These are phyloP conservation scores for Puya raimondii DNA, from an alignment of 176 grass and related monocot species.

Conservation along the genomic window DNA sequence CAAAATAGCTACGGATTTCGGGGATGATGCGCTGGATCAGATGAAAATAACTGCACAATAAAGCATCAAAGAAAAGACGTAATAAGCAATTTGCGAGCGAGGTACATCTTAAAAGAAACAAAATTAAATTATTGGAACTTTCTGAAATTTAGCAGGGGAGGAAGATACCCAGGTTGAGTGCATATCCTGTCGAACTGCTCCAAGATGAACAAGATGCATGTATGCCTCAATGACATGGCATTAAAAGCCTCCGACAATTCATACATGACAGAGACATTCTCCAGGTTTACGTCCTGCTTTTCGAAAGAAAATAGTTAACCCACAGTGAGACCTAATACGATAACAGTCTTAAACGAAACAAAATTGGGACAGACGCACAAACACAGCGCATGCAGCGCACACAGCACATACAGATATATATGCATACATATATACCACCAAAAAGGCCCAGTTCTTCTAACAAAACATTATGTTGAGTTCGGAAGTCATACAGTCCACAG, in stretches of 20 bases:
- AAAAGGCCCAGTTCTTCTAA: too few species aligned
- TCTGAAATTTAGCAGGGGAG: neutral
- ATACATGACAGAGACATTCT: slow-evolving; percentile 87
- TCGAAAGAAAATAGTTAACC: slow-evolving; percentile 15
- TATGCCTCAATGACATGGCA: slow-evolving; percentile 93
- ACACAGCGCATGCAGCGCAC: too few species aligned
- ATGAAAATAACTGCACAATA: slow-evolving; percentile 44
- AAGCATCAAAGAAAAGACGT: slow-evolving; percentile 4
- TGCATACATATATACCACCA: too few species aligned
- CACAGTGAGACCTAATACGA: slow-evolving; percentile 20
- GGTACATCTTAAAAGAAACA: neutral
- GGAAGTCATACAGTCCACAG: too few species aligned
- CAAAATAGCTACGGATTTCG: slow-evolving; percentile 72
- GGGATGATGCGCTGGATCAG: slow-evolving; percentile 84
- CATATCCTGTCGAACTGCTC: slow-evolving; percentile 92
- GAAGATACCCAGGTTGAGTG: slow-evolving; percentile 54
- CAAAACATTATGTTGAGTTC: too few species aligned
- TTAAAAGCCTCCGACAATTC: slow-evolving; percentile 91
- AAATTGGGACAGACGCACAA: too few species aligned
- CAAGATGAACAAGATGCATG: slow-evolving; percentile 86
- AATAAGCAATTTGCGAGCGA: neutral
- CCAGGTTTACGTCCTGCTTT: slow-evolving; percentile 76
- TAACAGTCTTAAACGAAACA: neutral
- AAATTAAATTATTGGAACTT: neutral
- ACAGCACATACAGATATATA: too few species aligned